These are phyloP conservation scores for Eustoma russellianum DNA, from an alignment of 257 asterid species.

Conservation along the genomic window DNA sequence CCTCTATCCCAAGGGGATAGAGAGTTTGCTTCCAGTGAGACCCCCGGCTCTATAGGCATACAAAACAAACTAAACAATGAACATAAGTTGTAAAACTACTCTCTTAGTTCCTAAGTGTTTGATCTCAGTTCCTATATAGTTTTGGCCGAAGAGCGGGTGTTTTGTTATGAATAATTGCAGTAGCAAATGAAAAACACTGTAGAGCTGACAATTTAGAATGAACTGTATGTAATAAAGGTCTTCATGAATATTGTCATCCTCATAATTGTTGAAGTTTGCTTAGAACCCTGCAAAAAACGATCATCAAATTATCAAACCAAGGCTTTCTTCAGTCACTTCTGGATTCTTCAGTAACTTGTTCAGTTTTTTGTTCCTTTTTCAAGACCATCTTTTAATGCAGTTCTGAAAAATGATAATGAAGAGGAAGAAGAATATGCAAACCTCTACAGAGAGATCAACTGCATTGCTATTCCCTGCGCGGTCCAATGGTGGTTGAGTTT, in stretches of 20 bases:
- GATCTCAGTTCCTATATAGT: slow-evolving; percentile 43
- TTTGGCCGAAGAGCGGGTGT: slow-evolving; percentile 42
- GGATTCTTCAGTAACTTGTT: too few relatives aligned
- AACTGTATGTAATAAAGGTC: slow-evolving; percentile 65
- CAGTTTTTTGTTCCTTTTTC: too few relatives aligned
- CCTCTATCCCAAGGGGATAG: too few relatives aligned
- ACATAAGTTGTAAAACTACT: too few relatives aligned
- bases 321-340: too few relatives aligned
- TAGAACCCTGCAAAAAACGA: too few relatives aligned
- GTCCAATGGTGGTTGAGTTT: slow-evolving; percentile 16
- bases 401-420: slow-evolving; percentile 1
- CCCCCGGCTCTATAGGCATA: too few relatives aligned
- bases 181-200: slow-evolving; percentile 76
- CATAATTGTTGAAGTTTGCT: slow-evolving; percentile 53
- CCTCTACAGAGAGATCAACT: slow-evolving; percentile 65
- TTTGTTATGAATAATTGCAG: slow-evolving; percentile 63
- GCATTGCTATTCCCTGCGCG: slow-evolving; percentile 47
- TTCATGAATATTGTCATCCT: slow-evolving; percentile 65
- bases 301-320: too few relatives aligned
- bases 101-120: background rate
- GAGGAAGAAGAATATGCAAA: slow-evolving; percentile 7
- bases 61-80: too few relatives aligned
- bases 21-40: too few relatives aligned
- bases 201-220: slow-evolving; percentile 57
- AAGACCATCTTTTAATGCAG: too few relatives aligned